Evolutionary conservation across 2,329 filamentous ascomycete genomes (phyloP).

Genomic region (Polytolypa hystricis): DNA sequence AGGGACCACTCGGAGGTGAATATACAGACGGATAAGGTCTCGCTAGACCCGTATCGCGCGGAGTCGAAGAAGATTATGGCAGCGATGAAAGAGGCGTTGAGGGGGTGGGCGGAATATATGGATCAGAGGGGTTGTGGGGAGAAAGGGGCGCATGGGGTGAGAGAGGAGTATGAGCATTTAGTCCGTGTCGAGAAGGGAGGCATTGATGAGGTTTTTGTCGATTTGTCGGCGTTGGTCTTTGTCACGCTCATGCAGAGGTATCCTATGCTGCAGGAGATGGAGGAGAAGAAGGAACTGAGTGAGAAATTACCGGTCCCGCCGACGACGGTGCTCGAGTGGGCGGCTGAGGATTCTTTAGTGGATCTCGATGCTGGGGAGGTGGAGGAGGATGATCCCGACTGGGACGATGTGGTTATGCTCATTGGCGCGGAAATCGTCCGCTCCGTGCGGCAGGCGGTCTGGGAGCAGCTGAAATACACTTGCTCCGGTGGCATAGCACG

Average conservation of each 20-base stretch:
- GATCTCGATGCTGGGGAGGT: constrained; percentile 62
- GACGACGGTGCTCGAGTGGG: constrained; percentile 68
- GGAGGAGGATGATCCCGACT: constrained; percentile 77
- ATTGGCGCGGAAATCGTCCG: constrained; percentile 84
- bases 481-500: constrained; percentile 80
- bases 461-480: constrained; percentile 66
- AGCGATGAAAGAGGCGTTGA: constrained; percentile 63
- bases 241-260: constrained; percentile 63
- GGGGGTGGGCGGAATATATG: constrained; percentile 28
- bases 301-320: constrained; percentile 63
- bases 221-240: constrained; percentile 77
- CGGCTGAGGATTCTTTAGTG: constrained; percentile 62
- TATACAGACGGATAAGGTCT: constrained; percentile 85
- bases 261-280: constrained; percentile 53
- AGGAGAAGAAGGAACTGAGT: constrained; percentile 48
- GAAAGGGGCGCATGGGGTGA: constrained; percentile 9
- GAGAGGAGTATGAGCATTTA: constrained; percentile 18
- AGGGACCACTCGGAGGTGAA: constrained; percentile 66
- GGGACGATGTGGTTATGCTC: constrained; percentile 84
- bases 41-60: constrained; percentile 78
- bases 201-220: constrained; percentile 91
- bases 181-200: constrained; percentile 78
- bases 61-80: constrained; percentile 74
- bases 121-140: constrained; percentile 8
- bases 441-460: constrained; percentile 58